These are phyloP conservation scores for Saprolegnia parasitica DNA, from an alignment of 352 stramenopile species.

Conservation along the genomic window DNA sequence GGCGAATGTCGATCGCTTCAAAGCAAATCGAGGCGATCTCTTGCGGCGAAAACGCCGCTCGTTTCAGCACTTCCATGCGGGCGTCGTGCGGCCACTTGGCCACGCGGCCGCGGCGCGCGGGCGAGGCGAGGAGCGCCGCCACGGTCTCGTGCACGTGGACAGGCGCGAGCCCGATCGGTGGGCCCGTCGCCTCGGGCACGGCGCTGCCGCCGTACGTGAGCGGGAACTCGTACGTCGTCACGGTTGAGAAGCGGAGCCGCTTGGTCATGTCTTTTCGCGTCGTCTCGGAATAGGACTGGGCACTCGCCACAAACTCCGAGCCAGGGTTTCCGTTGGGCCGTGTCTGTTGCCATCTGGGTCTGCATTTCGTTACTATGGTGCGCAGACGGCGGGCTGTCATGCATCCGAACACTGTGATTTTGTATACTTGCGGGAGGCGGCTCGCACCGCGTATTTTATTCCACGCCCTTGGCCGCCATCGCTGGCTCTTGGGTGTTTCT, in stretches of 20 bases:
- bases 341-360: conserved; percentile 1
- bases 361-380: neutral
- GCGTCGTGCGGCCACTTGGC: conserved; percentile 16
- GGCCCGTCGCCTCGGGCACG: conserved; percentile 19
- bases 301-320: too few relatives aligned
- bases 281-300: too few relatives aligned
- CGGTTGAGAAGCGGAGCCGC: conserved; percentile 15
- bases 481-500: conserved; percentile 1
- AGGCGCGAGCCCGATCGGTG: conserved; percentile 19
- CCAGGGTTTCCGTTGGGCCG: neutral
- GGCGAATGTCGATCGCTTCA: conserved; percentile 25
- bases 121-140: neutral
- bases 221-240: conserved; percentile 24
- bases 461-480: neutral
- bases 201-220: conserved; percentile 24
- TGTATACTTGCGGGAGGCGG: neutral
- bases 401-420: neutral
- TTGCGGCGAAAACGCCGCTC: neutral
- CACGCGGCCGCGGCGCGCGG: neutral
- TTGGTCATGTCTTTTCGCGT: neutral
- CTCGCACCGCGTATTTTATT: neutral
- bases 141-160: neutral
- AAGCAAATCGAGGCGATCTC: conserved; percentile 27
- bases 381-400: neutral
- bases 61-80: conserved; percentile 17